Evolutionary conservation across 208 protist genomes (phyloP).

Genomic region (Angomonas deanei): DNA sequence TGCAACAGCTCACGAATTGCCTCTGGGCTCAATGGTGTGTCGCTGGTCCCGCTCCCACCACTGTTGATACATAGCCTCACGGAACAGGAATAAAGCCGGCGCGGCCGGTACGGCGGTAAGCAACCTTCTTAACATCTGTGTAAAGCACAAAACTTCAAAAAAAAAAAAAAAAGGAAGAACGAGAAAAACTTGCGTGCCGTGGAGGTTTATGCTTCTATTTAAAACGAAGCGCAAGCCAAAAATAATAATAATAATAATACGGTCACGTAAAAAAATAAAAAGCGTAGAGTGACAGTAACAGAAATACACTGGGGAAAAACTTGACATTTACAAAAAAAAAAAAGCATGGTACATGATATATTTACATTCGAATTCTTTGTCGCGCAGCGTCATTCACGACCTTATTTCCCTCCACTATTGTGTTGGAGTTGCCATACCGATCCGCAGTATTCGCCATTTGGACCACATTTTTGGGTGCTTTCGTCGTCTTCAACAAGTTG

Average conservation of each 20-base stretch:
- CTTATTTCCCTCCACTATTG: constrained; percentile 83
- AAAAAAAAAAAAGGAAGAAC: background rate
- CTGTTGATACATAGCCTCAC: background rate
- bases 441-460: constrained; percentile 23
- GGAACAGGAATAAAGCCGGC: background rate
- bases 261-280: constrained; percentile 1
- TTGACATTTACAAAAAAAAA: background rate
- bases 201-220: too few species aligned
- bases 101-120: too few species aligned
- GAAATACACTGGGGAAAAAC: background rate
- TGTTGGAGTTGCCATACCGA: constrained; percentile 28
- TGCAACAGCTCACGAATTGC: constrained; percentile 46
- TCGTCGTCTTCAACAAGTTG: constrained; percentile 38
- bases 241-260: background rate
- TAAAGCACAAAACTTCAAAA: background rate
- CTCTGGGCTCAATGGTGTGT: constrained; percentile 38
- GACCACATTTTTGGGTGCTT: constrained; percentile 56
- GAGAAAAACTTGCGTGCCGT: too few species aligned
- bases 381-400: constrained; percentile 57
- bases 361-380: constrained; percentile 4
- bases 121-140: background rate
- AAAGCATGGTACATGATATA: background rate
- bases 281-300: background rate
- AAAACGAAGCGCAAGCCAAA: background rate
- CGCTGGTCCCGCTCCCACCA: background rate